A percentile compares a stretch with the other conserved stretches of the same genome.
Conservation (phyloP, 208 protist species). For the Trichomonas tenax region DNA sequence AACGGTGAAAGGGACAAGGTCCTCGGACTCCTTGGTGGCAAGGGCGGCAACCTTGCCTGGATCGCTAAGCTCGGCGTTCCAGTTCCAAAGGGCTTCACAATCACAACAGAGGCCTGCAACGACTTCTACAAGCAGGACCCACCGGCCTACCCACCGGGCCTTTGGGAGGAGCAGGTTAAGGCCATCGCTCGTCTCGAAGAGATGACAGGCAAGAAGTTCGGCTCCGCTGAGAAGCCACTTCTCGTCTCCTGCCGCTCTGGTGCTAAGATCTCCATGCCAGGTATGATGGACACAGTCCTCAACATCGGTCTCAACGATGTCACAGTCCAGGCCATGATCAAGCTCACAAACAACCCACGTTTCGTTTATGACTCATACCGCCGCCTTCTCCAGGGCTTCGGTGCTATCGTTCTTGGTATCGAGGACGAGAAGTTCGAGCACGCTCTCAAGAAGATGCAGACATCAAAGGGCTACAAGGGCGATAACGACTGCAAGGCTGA, state of each 20-base stretch:
- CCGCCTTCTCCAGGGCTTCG: neutral
- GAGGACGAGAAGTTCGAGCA: neutral
- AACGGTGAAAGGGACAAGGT: neutral
- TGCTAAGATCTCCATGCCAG: neutral
- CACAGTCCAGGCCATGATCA: neutral
- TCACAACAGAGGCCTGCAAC: neutral
- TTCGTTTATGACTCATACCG: neutral
- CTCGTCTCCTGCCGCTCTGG: neutral
- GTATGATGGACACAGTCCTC: neutral
- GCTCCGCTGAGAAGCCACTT: neutral
- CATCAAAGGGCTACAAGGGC: neutral
- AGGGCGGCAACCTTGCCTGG: neutral
- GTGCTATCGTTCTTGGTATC: neutral
- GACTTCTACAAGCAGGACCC: neutral
- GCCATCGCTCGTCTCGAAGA: neutral
- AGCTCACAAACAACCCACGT: neutral
- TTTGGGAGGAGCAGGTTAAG: neutral
- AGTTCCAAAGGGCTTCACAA: conserved; percentile 8
- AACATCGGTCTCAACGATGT: neutral
- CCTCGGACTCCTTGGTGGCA: neutral
- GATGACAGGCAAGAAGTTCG: neutral
- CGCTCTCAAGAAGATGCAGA: neutral
- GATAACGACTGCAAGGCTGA: neutral
- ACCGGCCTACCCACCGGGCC: neutral
- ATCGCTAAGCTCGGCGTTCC: neutral